Conservation (phyloP, 176 grass and related monocot species). For the Poa pratensis region DNA sequence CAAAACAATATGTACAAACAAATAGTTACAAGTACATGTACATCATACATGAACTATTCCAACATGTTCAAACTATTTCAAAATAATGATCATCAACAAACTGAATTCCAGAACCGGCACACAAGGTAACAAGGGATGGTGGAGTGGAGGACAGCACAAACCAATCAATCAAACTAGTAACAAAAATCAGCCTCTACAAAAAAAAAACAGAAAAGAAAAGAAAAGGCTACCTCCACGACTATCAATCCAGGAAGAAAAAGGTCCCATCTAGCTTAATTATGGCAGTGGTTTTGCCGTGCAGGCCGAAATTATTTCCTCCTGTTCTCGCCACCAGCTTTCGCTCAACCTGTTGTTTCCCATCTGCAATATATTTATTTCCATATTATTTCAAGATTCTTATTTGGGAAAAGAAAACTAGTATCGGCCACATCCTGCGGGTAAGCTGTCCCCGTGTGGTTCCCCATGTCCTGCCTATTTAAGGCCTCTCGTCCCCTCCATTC, state of each 20-base stretch:
- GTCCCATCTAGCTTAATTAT: slow-evolving; percentile 21
- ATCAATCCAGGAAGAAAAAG: slow-evolving; percentile 10
- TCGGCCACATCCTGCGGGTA: slow-evolving; percentile 34
- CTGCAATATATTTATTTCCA: slow-evolving; percentile 12
- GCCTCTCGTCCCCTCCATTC: slow-evolving; percentile 36
- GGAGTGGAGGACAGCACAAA: slow-evolving; percentile 27
- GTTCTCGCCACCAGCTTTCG: slow-evolving; percentile 26
- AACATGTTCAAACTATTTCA: not conserved
- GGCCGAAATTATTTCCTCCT: slow-evolving; percentile 45
- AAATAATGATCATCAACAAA: not conserved
- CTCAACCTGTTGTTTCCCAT: slow-evolving; percentile 41
- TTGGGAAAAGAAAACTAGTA: slow-evolving; percentile 20
- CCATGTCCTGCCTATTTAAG: slow-evolving; percentile 61
- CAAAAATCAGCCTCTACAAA: not conserved
- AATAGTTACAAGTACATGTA: too few relatives aligned
- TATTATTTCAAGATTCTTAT: not conserved
- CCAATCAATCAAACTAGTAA: not conserved
- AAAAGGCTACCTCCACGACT: slow-evolving; percentile 1
- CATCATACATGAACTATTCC: not conserved
- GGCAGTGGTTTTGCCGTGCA: slow-evolving; percentile 36
- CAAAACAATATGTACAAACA: too few relatives aligned
- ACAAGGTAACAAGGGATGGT: slow-evolving; percentile 22
- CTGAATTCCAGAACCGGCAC: slow-evolving; percentile 5
- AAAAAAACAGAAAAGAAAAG: not conserved
- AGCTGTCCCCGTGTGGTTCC: slow-evolving; percentile 59